A percentile compares a stretch with the other conserved stretches of the same genome.
Conservation (phyloP, 2,329 filamentous ascomycete species). For the Sarocladium oryzae region DNA sequence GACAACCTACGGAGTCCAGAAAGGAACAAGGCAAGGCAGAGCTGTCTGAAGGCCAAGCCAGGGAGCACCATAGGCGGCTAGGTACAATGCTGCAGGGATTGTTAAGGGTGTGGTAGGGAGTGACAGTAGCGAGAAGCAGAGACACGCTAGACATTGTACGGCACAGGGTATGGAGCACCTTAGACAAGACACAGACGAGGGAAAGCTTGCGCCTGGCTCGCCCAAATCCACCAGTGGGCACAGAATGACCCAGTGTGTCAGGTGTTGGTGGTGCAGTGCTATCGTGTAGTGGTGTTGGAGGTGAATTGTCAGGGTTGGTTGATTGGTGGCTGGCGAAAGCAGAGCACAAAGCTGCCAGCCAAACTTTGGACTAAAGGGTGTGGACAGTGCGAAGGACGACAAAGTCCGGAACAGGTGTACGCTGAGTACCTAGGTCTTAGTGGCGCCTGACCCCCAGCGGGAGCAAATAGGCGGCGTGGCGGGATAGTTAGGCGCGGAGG, state of each 20-base stretch:
- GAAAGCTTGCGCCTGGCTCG: not conserved
- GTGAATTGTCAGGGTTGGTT: constrained; percentile 11
- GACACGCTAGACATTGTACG: not conserved
- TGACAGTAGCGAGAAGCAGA: not conserved
- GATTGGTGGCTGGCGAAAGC: constrained; percentile 1
- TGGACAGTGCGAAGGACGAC: no score
- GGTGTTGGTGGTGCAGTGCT: not conserved
- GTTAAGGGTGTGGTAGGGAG: not conserved
- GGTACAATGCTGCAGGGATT: not conserved
- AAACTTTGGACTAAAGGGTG: not conserved
- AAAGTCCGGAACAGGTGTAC: no score
- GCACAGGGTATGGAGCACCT: no score
- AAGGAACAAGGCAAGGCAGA: constrained; percentile 5
- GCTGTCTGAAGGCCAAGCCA: constrained; percentile 5
- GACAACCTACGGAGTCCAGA: constrained; percentile 4
- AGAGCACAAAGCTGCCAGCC: not conserved
- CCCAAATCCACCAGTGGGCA: not conserved
- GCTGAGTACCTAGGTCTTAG: no score
- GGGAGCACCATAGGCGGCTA: constrained; percentile 2
- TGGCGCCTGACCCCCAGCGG: no score
- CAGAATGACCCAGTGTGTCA: no score
- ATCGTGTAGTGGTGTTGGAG: constrained; percentile 11
- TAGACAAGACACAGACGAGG: not conserved
- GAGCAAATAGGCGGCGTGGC: constrained; percentile 2
- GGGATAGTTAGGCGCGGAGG: not conserved